Conservation (phyloP, 2,329 filamentous ascomycete genomes). For the Aspergillus alliaceus region DNA sequence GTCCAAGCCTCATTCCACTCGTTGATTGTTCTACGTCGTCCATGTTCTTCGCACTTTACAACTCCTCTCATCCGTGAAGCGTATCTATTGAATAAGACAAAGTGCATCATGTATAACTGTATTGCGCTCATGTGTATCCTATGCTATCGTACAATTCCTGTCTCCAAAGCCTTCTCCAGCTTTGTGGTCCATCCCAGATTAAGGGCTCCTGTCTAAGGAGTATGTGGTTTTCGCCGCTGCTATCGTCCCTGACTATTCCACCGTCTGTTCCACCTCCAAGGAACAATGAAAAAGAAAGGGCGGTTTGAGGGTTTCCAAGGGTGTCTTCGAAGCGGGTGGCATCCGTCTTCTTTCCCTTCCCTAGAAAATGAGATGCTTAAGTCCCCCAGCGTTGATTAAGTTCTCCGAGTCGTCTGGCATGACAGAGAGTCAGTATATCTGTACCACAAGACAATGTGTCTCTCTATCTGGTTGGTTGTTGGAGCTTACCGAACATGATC, state of each 20-base stretch:
- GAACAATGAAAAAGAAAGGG: neutral
- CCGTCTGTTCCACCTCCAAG: neutral
- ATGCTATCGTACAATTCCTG: constrained; percentile 3
- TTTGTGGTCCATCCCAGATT: neutral
- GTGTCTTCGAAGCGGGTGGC: neutral
- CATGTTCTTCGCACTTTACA: neutral
- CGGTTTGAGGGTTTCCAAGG: neutral
- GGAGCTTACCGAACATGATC: constrained; percentile 3
- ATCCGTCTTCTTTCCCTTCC: neutral
- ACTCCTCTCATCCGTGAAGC: neutral
- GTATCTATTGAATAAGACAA: neutral
- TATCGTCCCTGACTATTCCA: neutral
- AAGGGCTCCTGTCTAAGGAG: neutral
- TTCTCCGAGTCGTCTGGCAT: neutral
- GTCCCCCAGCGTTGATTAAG: neutral
- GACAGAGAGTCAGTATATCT: neutral
- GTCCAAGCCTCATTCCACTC: too few species aligned
- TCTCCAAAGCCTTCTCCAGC: neutral
- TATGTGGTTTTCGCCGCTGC: neutral
- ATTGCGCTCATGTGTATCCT: neutral
- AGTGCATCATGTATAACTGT: neutral
- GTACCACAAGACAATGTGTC: neutral
- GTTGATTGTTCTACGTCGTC: neutral
- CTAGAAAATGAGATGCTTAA: neutral
- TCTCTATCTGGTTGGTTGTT: neutral